These are phyloP conservation scores for Rutidosis leptorrhynchoides DNA, from an alignment of 129 eudicot species.

Conservation along the genomic window DNA sequence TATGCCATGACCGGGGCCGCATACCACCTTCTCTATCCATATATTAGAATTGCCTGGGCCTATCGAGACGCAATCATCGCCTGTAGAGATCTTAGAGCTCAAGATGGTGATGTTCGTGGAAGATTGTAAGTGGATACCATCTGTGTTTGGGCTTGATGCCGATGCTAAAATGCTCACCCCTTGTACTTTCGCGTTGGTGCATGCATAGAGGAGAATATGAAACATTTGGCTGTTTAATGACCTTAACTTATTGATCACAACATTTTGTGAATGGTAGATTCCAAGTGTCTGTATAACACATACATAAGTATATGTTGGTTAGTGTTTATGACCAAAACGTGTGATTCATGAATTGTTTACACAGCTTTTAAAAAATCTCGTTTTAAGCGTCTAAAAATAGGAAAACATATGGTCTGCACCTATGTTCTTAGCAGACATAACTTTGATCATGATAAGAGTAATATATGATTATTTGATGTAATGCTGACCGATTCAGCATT, in stretches of 20 bases:
- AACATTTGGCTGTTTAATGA: constrained; percentile 28
- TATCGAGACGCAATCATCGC: constrained; percentile 9
- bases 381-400: too few species aligned
- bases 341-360: too few species aligned
- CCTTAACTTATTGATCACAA: constrained; percentile 7
- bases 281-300: constrained; percentile 19
- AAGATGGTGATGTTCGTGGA: constrained; percentile 11
- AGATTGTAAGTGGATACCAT: constrained; percentile 11
- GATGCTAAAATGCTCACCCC: constrained; percentile 18
- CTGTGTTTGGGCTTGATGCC: neutral
- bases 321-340: too few species aligned
- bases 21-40: constrained; percentile 7
- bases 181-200: constrained; percentile 18
- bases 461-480: too few species aligned
- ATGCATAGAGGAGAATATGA: constrained; percentile 10
- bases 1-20: constrained; percentile 37
- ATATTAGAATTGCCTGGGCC: constrained; percentile 11
- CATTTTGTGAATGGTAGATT: constrained; percentile 23
- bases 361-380: too few species aligned
- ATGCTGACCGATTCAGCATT: too few species aligned
- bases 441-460: too few species aligned
- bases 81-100: constrained; percentile 8
- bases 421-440: too few species aligned
- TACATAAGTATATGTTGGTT: neutral
- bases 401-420: too few species aligned